Base-by-base conservation (phyloP, 2,329 filamentous ascomycete genomes). In the Beauveria sp. region DNA sequence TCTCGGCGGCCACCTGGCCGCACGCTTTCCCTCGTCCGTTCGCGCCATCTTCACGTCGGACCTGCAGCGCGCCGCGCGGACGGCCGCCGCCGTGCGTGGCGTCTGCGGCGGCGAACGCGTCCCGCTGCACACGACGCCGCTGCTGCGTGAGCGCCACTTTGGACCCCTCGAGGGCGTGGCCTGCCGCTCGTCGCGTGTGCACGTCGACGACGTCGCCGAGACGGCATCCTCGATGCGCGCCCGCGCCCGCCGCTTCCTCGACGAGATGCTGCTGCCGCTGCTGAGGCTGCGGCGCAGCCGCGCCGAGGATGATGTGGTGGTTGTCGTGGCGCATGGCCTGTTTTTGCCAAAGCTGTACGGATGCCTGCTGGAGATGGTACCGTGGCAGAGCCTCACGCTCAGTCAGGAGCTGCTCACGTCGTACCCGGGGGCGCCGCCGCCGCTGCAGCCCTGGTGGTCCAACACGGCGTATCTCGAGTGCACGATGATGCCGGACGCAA, bases 281-380 rank as follows among this genome's bases (percentile, higher is more conserved):
- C n/a, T 48, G 52, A 18, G 3, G 4, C 16, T 9, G 20, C 14
- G 26, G 12, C 20, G n/a, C 28, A 18, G 14, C 9, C 48, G 63
- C 89, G 4, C 50, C 70, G 1, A 40, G 30, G 30, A 34, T 64
- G 37, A 59, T 64, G 10, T 28, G 76, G 91, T 14, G n/a, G 86
- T 85, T 1, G 75, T 96, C 16, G 88, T 96, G 3, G 88, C 92
- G 2, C 92, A 97, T 68, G 92, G 92, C 18, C 87, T 96, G 63
- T 85, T 96, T 46, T 80, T 96, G 2, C 84, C 84, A 2, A 80
- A 84, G 37, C 73, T 87, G 89, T 80, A 80, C 81, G 60, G 78
- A 80, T 14, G 71, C 96, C 16, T 75, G 88, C 14, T 48, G 5
- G 46, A 8, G 73, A 76, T 14, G 79, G 83, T 3, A 8, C 41